Evolutionary conservation across 1,284 basidiomycete genomes (phyloP).

Genomic region (Boletellus deceptivus): DNA sequence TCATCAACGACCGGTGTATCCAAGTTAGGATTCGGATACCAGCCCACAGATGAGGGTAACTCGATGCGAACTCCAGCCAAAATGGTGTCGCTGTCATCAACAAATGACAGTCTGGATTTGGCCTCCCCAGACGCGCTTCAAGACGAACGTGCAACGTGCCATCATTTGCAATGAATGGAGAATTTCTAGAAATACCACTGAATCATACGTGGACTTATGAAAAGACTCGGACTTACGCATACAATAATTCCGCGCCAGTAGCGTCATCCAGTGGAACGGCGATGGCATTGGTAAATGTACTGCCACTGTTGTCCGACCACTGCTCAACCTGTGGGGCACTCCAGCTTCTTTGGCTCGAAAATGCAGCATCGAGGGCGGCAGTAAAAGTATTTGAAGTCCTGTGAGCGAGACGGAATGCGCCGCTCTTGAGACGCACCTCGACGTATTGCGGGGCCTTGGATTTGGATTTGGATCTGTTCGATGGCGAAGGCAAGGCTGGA

Average conservation of each 20-base stretch:
- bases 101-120: slow-evolving; percentile 60
- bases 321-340: slow-evolving; percentile 8
- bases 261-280: slow-evolving; percentile 38
- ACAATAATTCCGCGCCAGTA: slow-evolving; percentile 49
- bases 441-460: slow-evolving; percentile 12
- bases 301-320: slow-evolving; percentile 19
- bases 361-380: slow-evolving; percentile 1
- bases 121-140: slow-evolving; percentile 51
- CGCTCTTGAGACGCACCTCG: slow-evolving; percentile 17
- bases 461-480: slow-evolving; percentile 5
- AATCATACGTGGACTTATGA: neutral
- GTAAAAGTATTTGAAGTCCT: slow-evolving; percentile 8
- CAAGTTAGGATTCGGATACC: no score
- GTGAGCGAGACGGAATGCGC: slow-evolving; percentile 20
- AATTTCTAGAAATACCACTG: slow-evolving; percentile 39
- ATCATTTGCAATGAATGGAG: slow-evolving; percentile 53
- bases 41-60: no score
- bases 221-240: slow-evolving; percentile 45
- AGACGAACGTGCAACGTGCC: slow-evolving; percentile 52
- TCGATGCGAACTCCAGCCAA: no score
- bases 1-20: neutral
- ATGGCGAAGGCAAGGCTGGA: neutral
- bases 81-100: slow-evolving; percentile 25
- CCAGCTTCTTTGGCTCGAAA: slow-evolving; percentile 4
- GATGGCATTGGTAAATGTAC: slow-evolving; percentile 26